Percentiles rank a stretch among this genome's conserved stretches.
Evolutionary conservation across 257 asterid species (phyloP).

Genomic region (Solanum pinnatisectum): DNA sequence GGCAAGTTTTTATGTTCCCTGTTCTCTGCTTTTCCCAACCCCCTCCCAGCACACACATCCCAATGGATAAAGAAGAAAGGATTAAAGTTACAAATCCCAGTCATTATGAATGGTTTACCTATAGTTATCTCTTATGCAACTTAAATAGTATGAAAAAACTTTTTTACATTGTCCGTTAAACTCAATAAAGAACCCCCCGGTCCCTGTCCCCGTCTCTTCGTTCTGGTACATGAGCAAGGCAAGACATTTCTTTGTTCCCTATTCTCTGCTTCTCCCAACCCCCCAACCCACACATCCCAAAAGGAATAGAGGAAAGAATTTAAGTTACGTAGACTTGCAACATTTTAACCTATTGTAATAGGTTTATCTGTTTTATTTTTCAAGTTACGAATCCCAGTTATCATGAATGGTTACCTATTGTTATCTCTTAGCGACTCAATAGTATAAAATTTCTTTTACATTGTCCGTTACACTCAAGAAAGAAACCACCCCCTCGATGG

Average conservation of each 20-base stretch:
- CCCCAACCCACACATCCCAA: neutral
- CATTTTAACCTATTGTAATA: neutral
- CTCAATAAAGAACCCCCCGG: neutral
- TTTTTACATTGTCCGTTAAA: neutral
- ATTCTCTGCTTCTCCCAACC: neutral
- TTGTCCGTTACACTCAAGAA: neutral
- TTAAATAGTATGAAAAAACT: neutral
- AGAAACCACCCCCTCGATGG: neutral
- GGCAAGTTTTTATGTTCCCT: conserved; percentile 29
- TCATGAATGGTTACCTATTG: neutral
- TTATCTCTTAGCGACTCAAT: neutral
- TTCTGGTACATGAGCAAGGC: neutral
- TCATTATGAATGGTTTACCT: neutral
- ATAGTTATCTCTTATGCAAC: neutral
- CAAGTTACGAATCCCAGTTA: neutral
- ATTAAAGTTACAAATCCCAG: neutral
- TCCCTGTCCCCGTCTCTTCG: neutral
- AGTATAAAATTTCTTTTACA: neutral
- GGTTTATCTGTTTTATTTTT: neutral
- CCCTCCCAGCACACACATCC: neutral
- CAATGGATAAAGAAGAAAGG: neutral
- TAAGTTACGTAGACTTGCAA: neutral
- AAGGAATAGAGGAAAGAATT: neutral
- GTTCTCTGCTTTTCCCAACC: neutral
- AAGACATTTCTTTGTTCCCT: neutral